A percentile compares a stretch with the other conserved stretches of the same genome.
phyloP scores from a whole-genome alignment of 768 basidiomycete species.

The Arthromyces matolae region DNA sequence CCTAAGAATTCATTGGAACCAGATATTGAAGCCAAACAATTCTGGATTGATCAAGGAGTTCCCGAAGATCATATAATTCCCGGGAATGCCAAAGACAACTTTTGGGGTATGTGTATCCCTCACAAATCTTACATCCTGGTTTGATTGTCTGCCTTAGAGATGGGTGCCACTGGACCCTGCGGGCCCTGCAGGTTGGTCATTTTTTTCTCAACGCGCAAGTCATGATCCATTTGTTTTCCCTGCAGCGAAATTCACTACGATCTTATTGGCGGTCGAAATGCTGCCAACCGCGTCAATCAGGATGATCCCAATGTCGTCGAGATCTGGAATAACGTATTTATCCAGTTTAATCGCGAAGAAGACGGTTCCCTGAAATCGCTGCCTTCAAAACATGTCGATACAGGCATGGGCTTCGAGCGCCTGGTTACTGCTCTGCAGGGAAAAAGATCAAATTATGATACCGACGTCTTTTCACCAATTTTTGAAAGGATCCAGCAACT shows the following conservation, averaged over 20 bases:
- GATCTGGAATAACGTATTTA: slow-evolving; percentile 99
- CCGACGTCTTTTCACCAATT: slow-evolving; percentile 89
- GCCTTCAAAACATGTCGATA: slow-evolving; percentile 95
- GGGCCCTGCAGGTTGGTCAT: slow-evolving; percentile 81
- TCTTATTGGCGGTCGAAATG: slow-evolving; percentile 96
- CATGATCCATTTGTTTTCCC: neutral
- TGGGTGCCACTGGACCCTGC: slow-evolving; percentile 98
- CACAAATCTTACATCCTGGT: neutral
- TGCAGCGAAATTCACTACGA: slow-evolving; percentile 93
- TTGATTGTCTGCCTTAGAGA: slow-evolving; percentile 67
- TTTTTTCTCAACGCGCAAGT: neutral
- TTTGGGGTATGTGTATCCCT: slow-evolving; percentile 74
- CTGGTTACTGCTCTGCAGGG: slow-evolving; percentile 92
- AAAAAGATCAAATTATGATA: slow-evolving; percentile 94
- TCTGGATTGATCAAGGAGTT: slow-evolving; percentile 88
- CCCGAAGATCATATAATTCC: slow-evolving; percentile 88
- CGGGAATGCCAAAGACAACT: slow-evolving; percentile 95
- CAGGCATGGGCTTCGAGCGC: slow-evolving; percentile 99
- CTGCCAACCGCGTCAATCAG: slow-evolving; percentile 86
- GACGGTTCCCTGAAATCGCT: slow-evolving; percentile 77
- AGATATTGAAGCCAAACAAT: slow-evolving; percentile 83
- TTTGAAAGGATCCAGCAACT: slow-evolving; percentile 85
- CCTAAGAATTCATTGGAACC: slow-evolving; percentile 77
- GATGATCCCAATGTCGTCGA: slow-evolving; percentile 97
- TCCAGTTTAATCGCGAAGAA: slow-evolving; percentile 95